Evolutionary conservation across 805 yeast genomes (phyloP).

Genomic region (Ascoidea rubescens): DNA sequence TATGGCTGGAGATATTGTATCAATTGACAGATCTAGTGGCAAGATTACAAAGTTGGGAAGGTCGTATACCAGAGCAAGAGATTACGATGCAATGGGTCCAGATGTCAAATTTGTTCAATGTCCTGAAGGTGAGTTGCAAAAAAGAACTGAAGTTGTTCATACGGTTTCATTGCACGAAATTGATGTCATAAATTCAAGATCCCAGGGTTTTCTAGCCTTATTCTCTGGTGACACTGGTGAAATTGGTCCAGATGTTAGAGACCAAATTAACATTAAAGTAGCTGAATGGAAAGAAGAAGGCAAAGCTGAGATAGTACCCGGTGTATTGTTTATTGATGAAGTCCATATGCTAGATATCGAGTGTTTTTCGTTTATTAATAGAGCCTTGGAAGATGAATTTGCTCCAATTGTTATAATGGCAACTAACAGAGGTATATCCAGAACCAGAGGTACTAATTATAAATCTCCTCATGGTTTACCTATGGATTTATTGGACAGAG

Average conservation of each 20-base stretch:
- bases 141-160: constrained; percentile 89
- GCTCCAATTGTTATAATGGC: constrained; percentile 98
- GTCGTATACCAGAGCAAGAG: constrained; percentile 91
- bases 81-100: constrained; percentile 98
- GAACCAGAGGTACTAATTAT: constrained; percentile 85
- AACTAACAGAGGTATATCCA: constrained; percentile 90
- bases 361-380: constrained; percentile 85
- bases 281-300: constrained; percentile 99
- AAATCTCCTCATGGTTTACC: constrained; percentile 98
- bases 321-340: constrained; percentile 94
- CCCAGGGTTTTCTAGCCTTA: constrained; percentile 93
- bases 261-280: constrained; percentile 91
- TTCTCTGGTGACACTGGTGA: constrained; percentile 97
- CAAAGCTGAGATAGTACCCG: constrained; percentile 94
- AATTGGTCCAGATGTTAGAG: constrained; percentile 88
- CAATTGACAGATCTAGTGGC: constrained; percentile 92
- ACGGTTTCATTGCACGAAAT: constrained; percentile 97
- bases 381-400: constrained; percentile 92
- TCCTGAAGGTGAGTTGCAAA: constrained; percentile 97
- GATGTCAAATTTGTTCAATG: constrained; percentile 96
- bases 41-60: constrained; percentile 89
- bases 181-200: constrained; percentile 93
- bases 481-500: constrained; percentile 82
- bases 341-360: constrained; percentile 98
- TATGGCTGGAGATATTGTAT: constrained; percentile 91